Evolutionary conservation across 495 filamentous ascomycete species (phyloP).

Genomic region (Pseudevernia furfuracea): DNA sequence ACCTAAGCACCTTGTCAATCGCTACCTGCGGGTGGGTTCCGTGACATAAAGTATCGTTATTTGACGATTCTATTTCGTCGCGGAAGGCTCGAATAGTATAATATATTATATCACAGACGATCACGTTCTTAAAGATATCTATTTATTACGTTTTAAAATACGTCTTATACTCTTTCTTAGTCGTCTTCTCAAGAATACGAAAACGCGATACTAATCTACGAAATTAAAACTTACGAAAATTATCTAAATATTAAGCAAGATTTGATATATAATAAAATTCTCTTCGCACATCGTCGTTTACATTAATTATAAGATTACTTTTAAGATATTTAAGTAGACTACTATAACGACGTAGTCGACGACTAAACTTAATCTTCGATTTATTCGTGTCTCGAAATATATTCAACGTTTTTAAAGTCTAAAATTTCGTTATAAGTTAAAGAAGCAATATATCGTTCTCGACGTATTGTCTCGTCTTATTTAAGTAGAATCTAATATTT

Average conservation of each 20-base stretch:
- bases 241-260: background rate
- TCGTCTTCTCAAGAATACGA: background rate
- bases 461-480: background rate
- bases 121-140: background rate
- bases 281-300: background rate
- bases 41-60: too few relatives aligned
- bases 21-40: too few relatives aligned
- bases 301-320: background rate
- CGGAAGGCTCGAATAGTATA: too few relatives aligned
- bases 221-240: constrained; percentile 9
- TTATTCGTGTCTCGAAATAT: constrained; percentile 1
- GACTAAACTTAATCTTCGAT: background rate
- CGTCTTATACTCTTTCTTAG: constrained; percentile 11
- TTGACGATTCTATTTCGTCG: too few relatives aligned
- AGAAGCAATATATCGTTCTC: background rate
- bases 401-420: background rate
- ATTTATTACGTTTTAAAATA: background rate
- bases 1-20: too few relatives aligned
- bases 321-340: background rate
- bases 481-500: too few relatives aligned
- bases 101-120: constrained; percentile 7
- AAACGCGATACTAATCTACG: constrained; percentile 6
- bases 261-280: background rate
- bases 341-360: background rate
- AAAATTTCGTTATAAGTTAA: background rate